phyloP scores from a whole-genome alignment of 345 rosid genomes.

The Abelmoschus esculentus region DNA sequence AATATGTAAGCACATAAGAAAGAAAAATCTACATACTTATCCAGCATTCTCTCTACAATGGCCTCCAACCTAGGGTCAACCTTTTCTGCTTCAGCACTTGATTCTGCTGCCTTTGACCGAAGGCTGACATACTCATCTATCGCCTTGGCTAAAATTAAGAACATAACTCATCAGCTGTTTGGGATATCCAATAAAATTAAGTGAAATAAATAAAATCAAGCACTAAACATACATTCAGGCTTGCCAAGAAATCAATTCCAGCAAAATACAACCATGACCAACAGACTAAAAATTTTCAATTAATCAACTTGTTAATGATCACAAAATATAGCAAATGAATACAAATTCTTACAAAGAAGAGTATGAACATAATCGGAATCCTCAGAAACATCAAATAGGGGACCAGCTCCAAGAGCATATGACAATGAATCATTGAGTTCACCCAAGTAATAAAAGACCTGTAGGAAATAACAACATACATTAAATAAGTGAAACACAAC shows the following conservation, averaged over 20 bases:
- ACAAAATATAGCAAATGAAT: not conserved
- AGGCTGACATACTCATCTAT: constrained; percentile 96
- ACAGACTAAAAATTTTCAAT: not conserved
- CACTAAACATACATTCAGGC: not conserved
- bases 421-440: constrained; percentile 93
- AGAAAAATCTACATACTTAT: constrained; percentile 49
- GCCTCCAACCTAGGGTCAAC: constrained; percentile 89
- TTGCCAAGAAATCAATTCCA: not conserved
- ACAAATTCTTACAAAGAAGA: constrained; percentile 59
- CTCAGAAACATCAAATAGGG: constrained; percentile 88
- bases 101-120: constrained; percentile 74
- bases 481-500: not conserved
- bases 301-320: not conserved
- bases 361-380: constrained; percentile 93
- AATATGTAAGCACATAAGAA: constrained; percentile 1
- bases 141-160: constrained; percentile 68
- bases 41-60: constrained; percentile 97
- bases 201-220: not conserved
- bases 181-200: not conserved
- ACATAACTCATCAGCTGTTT: constrained; percentile 8
- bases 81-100: constrained; percentile 47
- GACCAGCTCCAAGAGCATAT: constrained; percentile 98
- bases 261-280: not conserved
- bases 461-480: constrained; percentile 1
- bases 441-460: constrained; percentile 96